Evolutionary conservation across 169 alveolate species (phyloP), one percentile per base, ranked within the genome.

Genomic region (Plasmodium gaboni): DNA sequence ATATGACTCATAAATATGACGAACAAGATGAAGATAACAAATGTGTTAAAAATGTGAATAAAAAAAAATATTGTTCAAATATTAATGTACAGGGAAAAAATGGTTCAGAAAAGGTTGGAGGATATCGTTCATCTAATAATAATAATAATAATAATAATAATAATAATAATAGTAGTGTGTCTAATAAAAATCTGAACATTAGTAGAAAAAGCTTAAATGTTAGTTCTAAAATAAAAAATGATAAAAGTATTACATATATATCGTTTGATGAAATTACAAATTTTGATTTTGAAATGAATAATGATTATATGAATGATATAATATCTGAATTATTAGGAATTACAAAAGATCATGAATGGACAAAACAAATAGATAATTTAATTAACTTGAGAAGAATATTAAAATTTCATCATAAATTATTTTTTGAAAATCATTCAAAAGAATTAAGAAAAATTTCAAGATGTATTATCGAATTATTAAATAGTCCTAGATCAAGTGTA

Each of bases 401-500:
- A 46, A 83, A 83, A 83, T 83, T n/a, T 83, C 63, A 83, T 28
- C 60, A 53, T 32, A 69, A 55, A 69, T 57, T 83, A 83, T 83
- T 83, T 83, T 83, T 83, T 83, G 85, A 68, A 32, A 59, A 68
- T 68, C 67, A 57, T 55, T 13, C 38, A 55, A 83, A 83, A 28
- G 91, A 83, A 2, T 38, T 83, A 55, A 67, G 91, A 83, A 83
- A 70, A 69, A 83, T 83, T 46, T 28, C 64, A 1, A 44, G 91
- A 38, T 69, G 86, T 0, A 70, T 83, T 12, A 48, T 83, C 17
- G 91, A 83, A 28, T 73, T 83, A 22, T 15, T 83, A 83, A 83
- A 83, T 69, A 83, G 91, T 28, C 91, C 91, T 19, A 59, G 91
- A 42, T 83, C 91, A 3, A 38, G 91, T 69, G 91, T 83, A 10